Evolutionary conservation across 805 yeast genomes (phyloP), one percentile per base, ranked within the genome.

Genomic region (Metschnikowia lochheadii): DNA sequence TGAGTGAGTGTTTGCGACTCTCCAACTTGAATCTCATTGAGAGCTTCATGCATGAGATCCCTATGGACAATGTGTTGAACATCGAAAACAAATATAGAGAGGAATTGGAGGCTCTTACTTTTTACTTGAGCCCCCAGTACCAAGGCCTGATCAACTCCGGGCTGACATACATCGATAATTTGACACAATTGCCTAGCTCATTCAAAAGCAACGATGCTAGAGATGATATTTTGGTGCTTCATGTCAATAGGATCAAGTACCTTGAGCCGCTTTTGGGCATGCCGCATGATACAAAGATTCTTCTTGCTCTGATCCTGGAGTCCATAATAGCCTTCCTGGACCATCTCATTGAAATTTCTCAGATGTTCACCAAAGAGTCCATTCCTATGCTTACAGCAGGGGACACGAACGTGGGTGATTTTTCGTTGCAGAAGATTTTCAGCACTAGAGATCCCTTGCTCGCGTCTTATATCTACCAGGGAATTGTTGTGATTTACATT

Each of bases 1-100:
- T 78, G 18, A 73, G 81, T 46, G 83, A 78, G 53, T 72, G 80
- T 52, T 67, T 78, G 15, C 66, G 81, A 46, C 62, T 69, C 37
- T 75, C 81, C 15, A 79, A 80, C 46, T 70, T 72, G 58, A 73
- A 77, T 68, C 64, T 78, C 48, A 78, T 79, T 50, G 83, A 79
- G 52, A 77, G 77, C 46, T 78, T 77, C 54, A 75, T 77, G 71
- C 67, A 71, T 33, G 71, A 77, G 36, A 73, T 78, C 49, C 65
- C 69, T 13, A 65, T 70, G 49, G 63, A 67, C n/a, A 74, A 75
- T 46, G 65, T 79, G 20, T 47, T 68, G 49, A 63, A 63, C 3
- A 68, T 79, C 41, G 78, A 77, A 50, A 61, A 55, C 14, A 65
- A 67, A 33, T 78, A 76, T 59, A 72, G 70, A 17, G 62, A 66